Evolutionary conservation across 176 grass and related monocot genomes (phyloP), one percentile per base, ranked within the genome.

Genomic region (Oryza meyeriana): DNA sequence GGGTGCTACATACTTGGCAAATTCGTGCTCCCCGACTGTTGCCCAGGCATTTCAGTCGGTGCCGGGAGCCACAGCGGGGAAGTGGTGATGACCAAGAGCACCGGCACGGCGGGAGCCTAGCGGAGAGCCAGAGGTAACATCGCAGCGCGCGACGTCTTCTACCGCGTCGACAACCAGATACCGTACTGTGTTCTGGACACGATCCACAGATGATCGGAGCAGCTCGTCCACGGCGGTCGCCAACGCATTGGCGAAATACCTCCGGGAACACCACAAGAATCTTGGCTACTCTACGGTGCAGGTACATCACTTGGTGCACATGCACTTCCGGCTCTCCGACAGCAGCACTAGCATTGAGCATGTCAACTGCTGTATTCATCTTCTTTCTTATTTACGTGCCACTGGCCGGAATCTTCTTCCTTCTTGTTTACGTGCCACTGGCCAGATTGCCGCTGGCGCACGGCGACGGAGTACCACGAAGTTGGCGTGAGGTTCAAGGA

Each of bases 111-210:
- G 40, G n/a, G n/a, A n/a, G n/a, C n/a, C n/a, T n/a, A 12, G 40
- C 8, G 40, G 40, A 8, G 2, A 12, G 0, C 10, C 40, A 8
- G 11, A 10, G 40, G 9, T 9, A 42, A 10, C 11, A 1, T 12
- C 7, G 40, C 40, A 14, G 79, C 61, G 26, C 79, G 69, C 20
- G 68, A 82, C 69, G 6, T 18, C 36, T 1, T 74, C 12, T 83
- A 26, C 39, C 80, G 63, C 28, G 11, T 81, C 10, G 79, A 72
- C 17, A 81, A 81, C 67, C 79, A 81, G 35, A 61, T 81, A 30
- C 79, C 79, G 0, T 61, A 72, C 14, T 31, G 30, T 1, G 48
- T 72, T 1, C 33, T 83, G 0, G 11, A 82, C 27, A 62, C 5
- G 28, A 59, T 82, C 18, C 34, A 73, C 69, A 45, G 3, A 14